Evolutionary conservation across 2,329 filamentous ascomycete species (phyloP).

Genomic region (Graphium sp.): DNA sequence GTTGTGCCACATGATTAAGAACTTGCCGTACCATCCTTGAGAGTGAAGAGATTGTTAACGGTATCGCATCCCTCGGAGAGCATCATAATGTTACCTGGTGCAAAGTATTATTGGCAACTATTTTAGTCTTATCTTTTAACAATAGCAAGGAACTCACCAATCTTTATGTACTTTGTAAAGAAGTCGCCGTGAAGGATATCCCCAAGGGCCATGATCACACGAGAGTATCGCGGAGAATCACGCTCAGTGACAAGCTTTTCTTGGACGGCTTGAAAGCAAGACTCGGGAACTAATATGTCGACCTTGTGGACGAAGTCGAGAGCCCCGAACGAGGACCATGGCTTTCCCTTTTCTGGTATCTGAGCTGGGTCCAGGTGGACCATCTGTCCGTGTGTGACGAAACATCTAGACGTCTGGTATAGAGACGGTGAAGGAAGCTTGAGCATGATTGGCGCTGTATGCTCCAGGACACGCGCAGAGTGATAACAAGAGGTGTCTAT

Average conservation of each 20-base stretch:
- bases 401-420: conserved; percentile 50
- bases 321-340: conserved; percentile 51
- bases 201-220: conserved; percentile 55
- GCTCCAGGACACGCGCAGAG: no score
- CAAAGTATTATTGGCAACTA: no score
- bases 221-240: conserved; percentile 35
- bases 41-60: conserved; percentile 54
- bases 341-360: conserved; percentile 54
- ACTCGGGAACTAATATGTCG: conserved; percentile 57
- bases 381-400: conserved; percentile 53
- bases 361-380: conserved; percentile 55
- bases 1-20: no score
- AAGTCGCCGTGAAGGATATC: conserved; percentile 61
- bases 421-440: conserved; percentile 24
- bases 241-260: conserved; percentile 26
- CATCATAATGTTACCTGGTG: conserved; percentile 60
- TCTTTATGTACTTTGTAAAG: conserved; percentile 73
- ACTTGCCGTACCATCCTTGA: conserved; percentile 50
- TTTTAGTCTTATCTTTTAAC: background rate
- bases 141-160: conserved; percentile 27
- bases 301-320: conserved; percentile 55
- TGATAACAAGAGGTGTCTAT: no score
- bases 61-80: conserved; percentile 61
- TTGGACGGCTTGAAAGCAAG: conserved; percentile 36
- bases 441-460: conserved; percentile 24